Evolutionary conservation across 352 stramenopile species (phyloP).

Genomic region (Phytophthora melonis): DNA sequence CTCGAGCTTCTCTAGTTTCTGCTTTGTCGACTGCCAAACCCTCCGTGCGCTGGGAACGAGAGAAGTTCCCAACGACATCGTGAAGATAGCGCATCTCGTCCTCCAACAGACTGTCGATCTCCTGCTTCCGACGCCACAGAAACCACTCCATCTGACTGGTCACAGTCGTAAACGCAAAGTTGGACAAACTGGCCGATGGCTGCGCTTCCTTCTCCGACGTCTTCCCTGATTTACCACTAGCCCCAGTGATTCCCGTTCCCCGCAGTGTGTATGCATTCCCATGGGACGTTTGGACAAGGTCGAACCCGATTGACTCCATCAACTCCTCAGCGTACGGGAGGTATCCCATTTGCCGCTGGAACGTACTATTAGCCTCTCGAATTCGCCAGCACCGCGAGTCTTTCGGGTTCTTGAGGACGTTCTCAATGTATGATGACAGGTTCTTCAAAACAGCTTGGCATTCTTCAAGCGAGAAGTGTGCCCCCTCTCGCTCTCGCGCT

Average conservation of each 20-base stretch:
- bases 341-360: slow-evolving; percentile 71
- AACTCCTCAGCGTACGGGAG: slow-evolving; percentile 56
- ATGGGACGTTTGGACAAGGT: slow-evolving; percentile 49
- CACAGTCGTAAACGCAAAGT: slow-evolving; percentile 70
- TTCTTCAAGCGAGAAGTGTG: slow-evolving; percentile 55
- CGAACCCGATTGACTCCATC: slow-evolving; percentile 74
- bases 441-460: slow-evolving; percentile 48
- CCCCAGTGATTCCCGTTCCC: slow-evolving; percentile 44
- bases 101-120: slow-evolving; percentile 66
- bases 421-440: slow-evolving; percentile 59
- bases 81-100: slow-evolving; percentile 71
- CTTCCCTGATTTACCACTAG: not conserved
- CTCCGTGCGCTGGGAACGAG: not conserved
- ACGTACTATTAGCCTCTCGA: slow-evolving; percentile 63
- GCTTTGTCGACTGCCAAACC: not conserved
- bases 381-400: slow-evolving; percentile 77
- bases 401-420: slow-evolving; percentile 76
- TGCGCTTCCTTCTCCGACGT: not conserved
- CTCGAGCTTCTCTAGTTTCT: not conserved
- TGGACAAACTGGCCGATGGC: slow-evolving; percentile 51
- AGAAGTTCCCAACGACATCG: slow-evolving; percentile 36
- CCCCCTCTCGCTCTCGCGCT: slow-evolving; percentile 34
- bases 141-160: slow-evolving; percentile 82
- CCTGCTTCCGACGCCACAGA: slow-evolving; percentile 75
- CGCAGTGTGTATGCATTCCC: slow-evolving; percentile 61